Evolutionary conservation across 352 stramenopile species (phyloP).

Genomic region (Globisporangium takayamanum): DNA sequence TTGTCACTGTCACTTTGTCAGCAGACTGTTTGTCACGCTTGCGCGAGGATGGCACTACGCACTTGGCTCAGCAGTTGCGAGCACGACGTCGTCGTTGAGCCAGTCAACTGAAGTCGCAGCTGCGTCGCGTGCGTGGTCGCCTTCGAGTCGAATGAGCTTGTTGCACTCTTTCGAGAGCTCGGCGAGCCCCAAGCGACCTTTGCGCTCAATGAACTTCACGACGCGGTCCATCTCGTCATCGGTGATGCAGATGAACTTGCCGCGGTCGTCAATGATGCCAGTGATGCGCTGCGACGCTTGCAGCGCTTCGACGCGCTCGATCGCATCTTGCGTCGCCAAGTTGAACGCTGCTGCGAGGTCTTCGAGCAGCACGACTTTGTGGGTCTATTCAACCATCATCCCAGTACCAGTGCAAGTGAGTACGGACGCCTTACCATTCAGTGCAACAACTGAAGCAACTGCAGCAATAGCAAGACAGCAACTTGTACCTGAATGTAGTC

Average conservation of each 20-base stretch:
- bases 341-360: conserved; percentile 63
- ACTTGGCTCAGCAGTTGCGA: not conserved
- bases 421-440: not conserved
- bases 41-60: too few species aligned
- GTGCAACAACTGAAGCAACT: not conserved
- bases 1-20: not conserved
- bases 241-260: conserved; percentile 81
- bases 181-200: conserved; percentile 49
- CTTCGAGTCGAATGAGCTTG: conserved; percentile 64
- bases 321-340: conserved; percentile 58
- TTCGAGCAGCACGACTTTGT: conserved; percentile 75
- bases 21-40: too few species aligned
- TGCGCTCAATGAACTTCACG: conserved; percentile 58
- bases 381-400: conserved; percentile 14
- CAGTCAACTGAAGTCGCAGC: conserved; percentile 20
- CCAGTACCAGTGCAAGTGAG: not conserved
- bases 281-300: conserved; percentile 51
- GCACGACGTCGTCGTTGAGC: conserved; percentile 27
- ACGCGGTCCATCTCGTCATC: conserved; percentile 75
- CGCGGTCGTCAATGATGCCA: conserved; percentile 69
- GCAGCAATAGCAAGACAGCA: not conserved
- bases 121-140: conserved; percentile 18
- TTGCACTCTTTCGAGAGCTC: conserved; percentile 77
- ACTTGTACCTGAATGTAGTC: conserved; percentile 52
- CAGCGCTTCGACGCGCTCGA: conserved; percentile 52